phyloP scores from a whole-genome alignment of 1,284 basidiomycete genomes.

The Schizopora paradoxa region DNA sequence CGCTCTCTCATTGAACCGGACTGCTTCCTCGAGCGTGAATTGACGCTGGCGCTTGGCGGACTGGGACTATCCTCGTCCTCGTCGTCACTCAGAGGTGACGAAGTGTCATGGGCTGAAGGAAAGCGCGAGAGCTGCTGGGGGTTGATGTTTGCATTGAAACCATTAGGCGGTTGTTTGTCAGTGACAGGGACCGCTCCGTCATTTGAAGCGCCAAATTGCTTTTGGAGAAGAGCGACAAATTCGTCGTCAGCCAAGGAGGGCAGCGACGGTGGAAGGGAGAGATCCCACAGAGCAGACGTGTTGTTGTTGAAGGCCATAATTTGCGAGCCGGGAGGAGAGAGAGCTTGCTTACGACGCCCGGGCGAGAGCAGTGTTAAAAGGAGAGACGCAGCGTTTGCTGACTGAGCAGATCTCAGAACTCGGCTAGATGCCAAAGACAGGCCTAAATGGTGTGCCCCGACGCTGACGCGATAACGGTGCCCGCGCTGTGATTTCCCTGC shows the following conservation, averaged over 20 bases:
- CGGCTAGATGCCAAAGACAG: no score
- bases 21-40: constrained; percentile 23
- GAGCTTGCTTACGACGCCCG: constrained; percentile 25
- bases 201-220: constrained; percentile 47
- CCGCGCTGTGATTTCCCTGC: no score
- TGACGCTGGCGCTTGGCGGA: constrained; percentile 45
- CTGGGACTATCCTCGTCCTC: constrained; percentile 75
- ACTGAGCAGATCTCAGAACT: no score
- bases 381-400: constrained; percentile 11
- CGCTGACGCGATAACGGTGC: no score
- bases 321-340: constrained; percentile 17
- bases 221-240: constrained; percentile 70
- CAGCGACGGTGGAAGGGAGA: constrained; percentile 52
- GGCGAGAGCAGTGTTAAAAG: not conserved
- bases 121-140: constrained; percentile 47
- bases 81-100: constrained; percentile 37
- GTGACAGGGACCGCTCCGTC: constrained; percentile 24
- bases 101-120: constrained; percentile 35
- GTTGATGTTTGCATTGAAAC: constrained; percentile 40
- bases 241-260: constrained; percentile 67
- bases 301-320: constrained; percentile 32
- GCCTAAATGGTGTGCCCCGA: no score
- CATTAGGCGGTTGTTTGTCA: constrained; percentile 22
- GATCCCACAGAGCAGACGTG: constrained; percentile 57
- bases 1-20: constrained; percentile 29